Percentiles rank a stretch among this genome's conserved stretches.
phyloP scores from a whole-genome alignment of 371 early-diverging fungal genomes.

The Syncephalastrum racemosum region DNA sequence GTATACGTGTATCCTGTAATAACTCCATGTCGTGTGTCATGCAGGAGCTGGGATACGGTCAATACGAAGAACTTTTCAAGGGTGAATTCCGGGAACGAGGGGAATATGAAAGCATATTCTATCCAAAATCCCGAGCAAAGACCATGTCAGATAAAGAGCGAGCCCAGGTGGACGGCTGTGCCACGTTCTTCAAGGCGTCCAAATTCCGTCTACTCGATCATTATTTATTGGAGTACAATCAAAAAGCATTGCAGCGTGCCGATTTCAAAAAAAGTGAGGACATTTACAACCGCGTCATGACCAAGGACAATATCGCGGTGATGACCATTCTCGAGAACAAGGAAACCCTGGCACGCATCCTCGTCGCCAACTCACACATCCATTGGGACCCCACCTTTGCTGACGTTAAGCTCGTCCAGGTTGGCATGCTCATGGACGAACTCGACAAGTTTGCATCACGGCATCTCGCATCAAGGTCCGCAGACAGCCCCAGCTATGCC shows the following conservation, averaged over 20 bases:
- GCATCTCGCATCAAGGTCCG: conserved; percentile 27
- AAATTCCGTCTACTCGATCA: conserved; percentile 82
- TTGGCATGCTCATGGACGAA: conserved; percentile 93
- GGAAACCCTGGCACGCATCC: conserved; percentile 64
- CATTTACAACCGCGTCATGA: conserved; percentile 93
- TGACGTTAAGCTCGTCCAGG: conserved; percentile 98
- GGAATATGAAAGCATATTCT: conserved; percentile 92
- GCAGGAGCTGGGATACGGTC: conserved; percentile 87
- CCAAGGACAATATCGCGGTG: conserved; percentile 97
- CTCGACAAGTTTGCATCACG: conserved; percentile 62
- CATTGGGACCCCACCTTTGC: conserved; percentile 93
- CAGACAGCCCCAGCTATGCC: conserved; percentile 20
- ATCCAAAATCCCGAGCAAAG: conserved; percentile 91
- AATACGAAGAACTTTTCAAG: conserved; percentile 84
- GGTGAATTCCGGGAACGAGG: conserved; percentile 72
- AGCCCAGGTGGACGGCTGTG: conserved; percentile 95
- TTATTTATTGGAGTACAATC: conserved; percentile 90
- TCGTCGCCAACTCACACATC: conserved; percentile 93
- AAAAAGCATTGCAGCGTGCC: conserved; percentile 84
- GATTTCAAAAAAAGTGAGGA: conserved; percentile 91
- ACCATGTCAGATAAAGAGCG: conserved; percentile 93
- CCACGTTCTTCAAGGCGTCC: conserved; percentile 74
- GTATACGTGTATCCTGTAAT: too few relatives aligned
- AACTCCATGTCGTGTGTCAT: too few relatives aligned
- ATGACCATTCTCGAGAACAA: conserved; percentile 84